A percentile compares a stretch with the other conserved stretches of the same genome.
phyloP scores from a whole-genome alignment of 176 grass and related monocot species.

The Puya raimondii region DNA sequence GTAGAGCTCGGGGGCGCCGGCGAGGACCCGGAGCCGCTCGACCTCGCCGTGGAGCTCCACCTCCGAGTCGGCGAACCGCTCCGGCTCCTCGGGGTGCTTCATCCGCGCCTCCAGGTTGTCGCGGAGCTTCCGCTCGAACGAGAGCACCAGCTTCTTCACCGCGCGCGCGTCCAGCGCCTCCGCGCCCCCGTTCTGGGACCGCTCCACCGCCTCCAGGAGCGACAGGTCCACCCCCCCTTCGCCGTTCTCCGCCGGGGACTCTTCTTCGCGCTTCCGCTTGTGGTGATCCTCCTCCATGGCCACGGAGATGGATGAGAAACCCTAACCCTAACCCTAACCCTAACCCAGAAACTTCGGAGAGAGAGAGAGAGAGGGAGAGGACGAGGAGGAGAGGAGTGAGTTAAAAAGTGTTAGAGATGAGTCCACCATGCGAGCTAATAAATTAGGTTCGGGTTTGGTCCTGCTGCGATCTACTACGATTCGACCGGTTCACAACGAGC shows the following conservation, averaged over 20 bases:
- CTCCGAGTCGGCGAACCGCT: constrained; percentile 78
- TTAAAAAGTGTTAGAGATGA: background rate
- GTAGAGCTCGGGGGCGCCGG: constrained; percentile 79
- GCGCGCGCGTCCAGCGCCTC: constrained; percentile 82
- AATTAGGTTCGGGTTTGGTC: background rate
- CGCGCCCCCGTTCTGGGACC: constrained; percentile 26
- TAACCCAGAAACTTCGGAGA: background rate
- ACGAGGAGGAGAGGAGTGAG: too few relatives aligned
- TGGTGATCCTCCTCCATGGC: constrained; percentile 18
- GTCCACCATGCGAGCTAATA: background rate
- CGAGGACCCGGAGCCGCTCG: constrained; percentile 69
- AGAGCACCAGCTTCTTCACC: constrained; percentile 62
- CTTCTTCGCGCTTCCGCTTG: constrained; percentile 55
- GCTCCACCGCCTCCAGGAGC: constrained; percentile 32
- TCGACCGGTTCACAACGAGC: too few relatives aligned
- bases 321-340: constrained; percentile 13
- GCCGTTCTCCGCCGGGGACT: background rate
- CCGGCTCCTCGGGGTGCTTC: constrained; percentile 76
- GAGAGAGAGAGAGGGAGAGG: background rate
- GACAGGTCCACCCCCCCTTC: constrained; percentile 36
- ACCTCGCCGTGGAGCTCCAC: constrained; percentile 75
- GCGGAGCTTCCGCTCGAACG: constrained; percentile 76
- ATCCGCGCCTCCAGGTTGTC: constrained; percentile 96
- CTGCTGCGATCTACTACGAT: too few relatives aligned
- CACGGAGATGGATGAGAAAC: background rate